Conservation (phyloP, 2,329 filamentous ascomycete species). For the Pseudogymnoascus sp. region DNA sequence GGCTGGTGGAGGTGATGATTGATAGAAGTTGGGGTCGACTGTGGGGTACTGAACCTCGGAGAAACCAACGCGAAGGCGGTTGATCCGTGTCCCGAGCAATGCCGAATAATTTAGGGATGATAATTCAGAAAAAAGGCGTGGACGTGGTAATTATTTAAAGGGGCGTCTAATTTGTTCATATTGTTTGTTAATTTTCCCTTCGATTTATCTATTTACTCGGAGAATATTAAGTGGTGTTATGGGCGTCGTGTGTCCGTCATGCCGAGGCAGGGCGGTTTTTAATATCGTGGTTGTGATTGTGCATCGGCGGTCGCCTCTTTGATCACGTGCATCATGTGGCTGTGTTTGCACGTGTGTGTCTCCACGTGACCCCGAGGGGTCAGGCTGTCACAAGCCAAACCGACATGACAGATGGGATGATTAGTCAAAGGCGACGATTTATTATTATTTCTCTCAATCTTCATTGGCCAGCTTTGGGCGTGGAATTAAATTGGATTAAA, state of each 20-base stretch:
- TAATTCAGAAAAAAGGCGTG: background rate
- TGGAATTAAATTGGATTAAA: background rate
- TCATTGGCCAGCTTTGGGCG: background rate
- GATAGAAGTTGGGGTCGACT: background rate
- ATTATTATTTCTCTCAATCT: background rate
- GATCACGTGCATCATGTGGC: background rate
- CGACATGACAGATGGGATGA: background rate
- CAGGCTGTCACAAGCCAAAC: background rate
- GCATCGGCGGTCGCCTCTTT: background rate
- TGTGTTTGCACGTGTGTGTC: background rate
- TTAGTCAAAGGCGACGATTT: background rate
- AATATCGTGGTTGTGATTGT: background rate
- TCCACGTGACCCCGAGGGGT: background rate
- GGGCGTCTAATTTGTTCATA: background rate
- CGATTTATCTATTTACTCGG: background rate
- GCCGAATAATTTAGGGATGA: background rate
- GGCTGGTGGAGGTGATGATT: background rate
- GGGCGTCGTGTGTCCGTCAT: background rate
- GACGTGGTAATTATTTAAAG: background rate
- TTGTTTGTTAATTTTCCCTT: background rate
- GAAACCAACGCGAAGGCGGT: constrained; percentile 8
- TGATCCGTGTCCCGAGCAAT: constrained; percentile 8
- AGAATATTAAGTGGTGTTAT: background rate
- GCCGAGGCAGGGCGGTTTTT: background rate
- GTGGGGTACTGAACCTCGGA: constrained; percentile 10